Evolutionary conservation across 2,329 filamentous ascomycete genomes (phyloP).

Genomic region (Mollisiaceae sp.): DNA sequence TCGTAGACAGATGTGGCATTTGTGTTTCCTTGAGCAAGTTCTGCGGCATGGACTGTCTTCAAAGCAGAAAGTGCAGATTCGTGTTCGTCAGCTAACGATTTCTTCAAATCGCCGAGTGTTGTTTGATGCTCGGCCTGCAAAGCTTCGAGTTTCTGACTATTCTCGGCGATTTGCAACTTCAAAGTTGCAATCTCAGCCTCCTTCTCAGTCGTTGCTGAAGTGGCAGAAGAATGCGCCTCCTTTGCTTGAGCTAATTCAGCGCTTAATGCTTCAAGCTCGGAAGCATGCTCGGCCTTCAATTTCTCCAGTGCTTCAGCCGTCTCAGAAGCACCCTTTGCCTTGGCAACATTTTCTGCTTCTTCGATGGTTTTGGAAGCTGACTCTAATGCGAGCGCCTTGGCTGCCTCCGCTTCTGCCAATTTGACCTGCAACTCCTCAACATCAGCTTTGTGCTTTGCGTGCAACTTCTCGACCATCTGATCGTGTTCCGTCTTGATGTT

Average conservation of each 20-base stretch:
- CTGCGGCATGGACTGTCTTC: constrained; percentile 57
- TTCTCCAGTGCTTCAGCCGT: constrained; percentile 49
- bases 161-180: constrained; percentile 48
- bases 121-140: constrained; percentile 45
- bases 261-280: constrained; percentile 35
- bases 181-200: constrained; percentile 41
- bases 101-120: constrained; percentile 54
- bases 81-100: constrained; percentile 56
- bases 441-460: constrained; percentile 36
- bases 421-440: constrained; percentile 37
- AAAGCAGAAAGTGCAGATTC: constrained; percentile 54
- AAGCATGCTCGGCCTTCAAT: constrained; percentile 49
- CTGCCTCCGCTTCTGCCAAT: constrained; percentile 37
- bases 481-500: constrained; percentile 50
- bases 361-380: constrained; percentile 39
- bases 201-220: constrained; percentile 43
- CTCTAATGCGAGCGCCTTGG: constrained; percentile 33
- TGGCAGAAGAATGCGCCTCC: constrained; percentile 47
- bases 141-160: constrained; percentile 36
- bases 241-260: constrained; percentile 55
- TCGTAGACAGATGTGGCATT: constrained; percentile 53
- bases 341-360: constrained; percentile 38
- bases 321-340: constrained; percentile 36
- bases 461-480: constrained; percentile 51
- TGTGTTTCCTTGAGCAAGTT: constrained; percentile 53